Percentiles rank a stretch among this genome's conserved stretches.
Evolutionary conservation across 1,284 basidiomycete genomes (phyloP).

Genomic region (Trichosporon sp.): DNA sequence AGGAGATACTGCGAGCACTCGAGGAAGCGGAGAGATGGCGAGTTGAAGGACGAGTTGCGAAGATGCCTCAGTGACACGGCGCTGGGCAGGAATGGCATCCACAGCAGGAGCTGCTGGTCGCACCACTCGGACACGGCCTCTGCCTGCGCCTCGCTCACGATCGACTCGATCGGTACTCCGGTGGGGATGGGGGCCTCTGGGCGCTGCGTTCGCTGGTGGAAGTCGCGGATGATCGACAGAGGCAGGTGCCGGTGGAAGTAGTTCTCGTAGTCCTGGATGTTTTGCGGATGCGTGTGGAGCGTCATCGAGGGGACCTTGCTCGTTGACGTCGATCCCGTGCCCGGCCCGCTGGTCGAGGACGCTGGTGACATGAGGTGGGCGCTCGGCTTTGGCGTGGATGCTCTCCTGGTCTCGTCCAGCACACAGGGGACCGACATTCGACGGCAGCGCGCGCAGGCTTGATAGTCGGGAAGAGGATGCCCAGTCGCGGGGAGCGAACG

Average conservation of each 20-base stretch:
- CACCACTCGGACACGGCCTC: slow-evolving; percentile 2
- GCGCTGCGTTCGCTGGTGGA: not conserved
- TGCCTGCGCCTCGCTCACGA: slow-evolving; percentile 3
- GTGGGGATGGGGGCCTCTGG: not conserved
- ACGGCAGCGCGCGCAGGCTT: not conserved
- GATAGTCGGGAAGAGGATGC: not conserved
- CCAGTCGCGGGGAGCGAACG: not conserved
- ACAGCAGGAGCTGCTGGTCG: not conserved
- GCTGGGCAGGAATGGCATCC: slow-evolving; percentile 3
- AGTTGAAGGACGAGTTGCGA: not conserved
- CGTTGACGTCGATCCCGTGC: not conserved
- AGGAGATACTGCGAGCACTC: not conserved
- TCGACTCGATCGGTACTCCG: not conserved
- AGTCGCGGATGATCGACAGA: slow-evolving; percentile 4
- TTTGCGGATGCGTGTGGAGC: not conserved
- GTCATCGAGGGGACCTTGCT: not conserved
- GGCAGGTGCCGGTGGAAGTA: slow-evolving; percentile 9
- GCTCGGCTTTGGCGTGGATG: not conserved
- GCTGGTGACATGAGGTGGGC: not conserved
- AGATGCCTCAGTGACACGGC: not conserved
- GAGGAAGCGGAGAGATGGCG: not conserved
- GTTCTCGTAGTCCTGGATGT: slow-evolving; percentile 5
- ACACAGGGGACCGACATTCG: not conserved
- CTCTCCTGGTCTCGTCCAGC: not conserved
- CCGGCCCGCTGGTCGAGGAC: not conserved